Percentiles rank a stretch among this genome's conserved stretches.
phyloP scores from a whole-genome alignment of 73 alveolate genomes.

The Tetrahymena malaccensis region DNA sequence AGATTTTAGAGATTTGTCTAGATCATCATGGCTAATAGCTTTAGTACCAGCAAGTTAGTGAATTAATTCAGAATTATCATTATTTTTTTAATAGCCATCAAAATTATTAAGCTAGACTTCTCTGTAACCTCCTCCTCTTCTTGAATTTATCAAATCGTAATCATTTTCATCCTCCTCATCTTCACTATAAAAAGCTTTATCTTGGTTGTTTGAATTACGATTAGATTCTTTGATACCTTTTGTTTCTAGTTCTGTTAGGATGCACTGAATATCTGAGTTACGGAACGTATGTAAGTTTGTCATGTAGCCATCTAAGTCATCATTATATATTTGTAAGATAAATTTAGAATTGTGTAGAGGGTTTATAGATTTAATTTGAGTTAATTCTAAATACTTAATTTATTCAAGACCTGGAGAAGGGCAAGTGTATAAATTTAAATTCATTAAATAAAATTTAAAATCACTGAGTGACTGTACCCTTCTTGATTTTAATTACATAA shows the following conservation, averaged over 20 bases:
- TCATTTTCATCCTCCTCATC: background rate
- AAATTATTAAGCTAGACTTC: background rate
- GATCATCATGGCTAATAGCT: background rate
- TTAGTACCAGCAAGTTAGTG: background rate
- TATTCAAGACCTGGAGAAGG: background rate
- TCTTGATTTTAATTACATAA: background rate
- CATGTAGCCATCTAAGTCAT: background rate
- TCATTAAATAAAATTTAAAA: background rate
- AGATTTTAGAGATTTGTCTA: background rate
- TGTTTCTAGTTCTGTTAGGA: background rate
- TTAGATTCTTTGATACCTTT: background rate
- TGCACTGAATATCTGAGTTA: background rate
- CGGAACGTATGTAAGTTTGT: background rate
- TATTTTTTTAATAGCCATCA: background rate
- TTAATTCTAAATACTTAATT: background rate
- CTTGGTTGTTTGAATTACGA: background rate
- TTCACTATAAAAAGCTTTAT: background rate
- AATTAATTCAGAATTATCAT: background rate
- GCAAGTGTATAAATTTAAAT: background rate
- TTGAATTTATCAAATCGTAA: background rate
- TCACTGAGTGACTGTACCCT: background rate
- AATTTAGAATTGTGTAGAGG: background rate
- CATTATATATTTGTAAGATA: background rate
- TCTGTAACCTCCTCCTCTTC: background rate
- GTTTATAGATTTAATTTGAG: background rate